Percentiles rank a stretch among this genome's conserved stretches.
These are phyloP conservation scores for Rhodotorula glutinis DNA, from an alignment of 1,284 basidiomycete genomes.

Conservation along the genomic window DNA sequence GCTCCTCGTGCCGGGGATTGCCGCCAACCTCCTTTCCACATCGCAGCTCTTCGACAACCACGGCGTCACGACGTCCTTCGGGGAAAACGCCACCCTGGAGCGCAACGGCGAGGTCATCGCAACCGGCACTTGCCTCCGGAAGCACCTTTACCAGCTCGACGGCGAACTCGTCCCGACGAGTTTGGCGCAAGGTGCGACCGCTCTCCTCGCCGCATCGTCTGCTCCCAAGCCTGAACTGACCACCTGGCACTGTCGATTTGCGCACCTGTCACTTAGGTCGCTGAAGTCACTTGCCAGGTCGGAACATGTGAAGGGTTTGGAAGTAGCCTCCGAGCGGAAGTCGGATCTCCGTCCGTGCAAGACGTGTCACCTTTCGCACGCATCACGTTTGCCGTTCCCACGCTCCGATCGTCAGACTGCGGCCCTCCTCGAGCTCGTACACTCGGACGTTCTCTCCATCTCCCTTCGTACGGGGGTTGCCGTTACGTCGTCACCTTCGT, in stretches of 20 bases:
- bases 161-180: not conserved
- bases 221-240: not conserved
- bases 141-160: constrained; percentile 1
- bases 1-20: constrained; percentile 1
- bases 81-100: not conserved
- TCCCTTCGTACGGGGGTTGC: constrained; percentile 42
- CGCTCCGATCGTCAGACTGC: not conserved
- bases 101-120: not conserved
- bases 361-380: not conserved
- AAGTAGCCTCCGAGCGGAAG: not conserved
- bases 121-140: not conserved
- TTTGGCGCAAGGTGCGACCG: not conserved
- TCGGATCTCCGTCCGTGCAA: not conserved
- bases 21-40: not conserved
- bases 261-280: not conserved
- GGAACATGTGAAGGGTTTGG: not conserved
- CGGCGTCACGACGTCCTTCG: not conserved
- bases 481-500: constrained; percentile 50
- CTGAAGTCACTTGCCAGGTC: not conserved
- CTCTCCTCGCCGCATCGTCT: not conserved
- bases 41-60: not conserved
- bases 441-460: constrained; percentile 50
- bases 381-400: constrained; percentile 15
- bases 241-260: constrained; percentile 6
- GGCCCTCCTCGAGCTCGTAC: constrained; percentile 41